Evolutionary conservation across 140 eudicot species (phyloP), one percentile per base, ranked within the genome.

Genomic region (Bidens hawaiensis): DNA sequence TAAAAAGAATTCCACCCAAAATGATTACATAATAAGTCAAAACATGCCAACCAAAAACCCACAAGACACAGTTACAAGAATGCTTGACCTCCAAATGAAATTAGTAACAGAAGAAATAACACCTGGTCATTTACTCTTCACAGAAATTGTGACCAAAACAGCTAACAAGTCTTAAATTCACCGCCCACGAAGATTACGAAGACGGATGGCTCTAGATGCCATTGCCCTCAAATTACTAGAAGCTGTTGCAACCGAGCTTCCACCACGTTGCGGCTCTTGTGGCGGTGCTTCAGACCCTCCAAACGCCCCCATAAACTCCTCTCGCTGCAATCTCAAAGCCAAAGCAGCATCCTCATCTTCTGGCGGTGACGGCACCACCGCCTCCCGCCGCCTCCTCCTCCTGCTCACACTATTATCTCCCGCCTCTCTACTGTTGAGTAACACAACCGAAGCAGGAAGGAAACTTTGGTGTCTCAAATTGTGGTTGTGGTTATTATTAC

Each of bases 311-410:
- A 85, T 78, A 30, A 80, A 88, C 72, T 93, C 99, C 70, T 85
- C 87, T 57, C 94, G 67, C 76, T 93, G 99, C 79, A 93, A 48
- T 47, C 93, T 88, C 78, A 85, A 14, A 47, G 99, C 99, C 79
- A 93, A 75, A 54, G 81, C 81, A 43, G 94, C 89, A 77, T 93
- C 99, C 71, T 80, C 93, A 71, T 80, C 95, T 54, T 87, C 94
- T 70, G 62, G 65, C 1, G 48, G 45, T 55, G 62, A 34, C 23
- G 47, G 56, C 17, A 23, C 51, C 56, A 1, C 21, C 46, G 4
- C 43, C 11, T 16, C 73, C 42, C 70, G 69, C 54, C 82, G 31
- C 63, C 86, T 62, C 52, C 82, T 73, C 73, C 73, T 58, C 60
- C 78, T 60, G 47, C 48, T 54, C 54, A 64, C 65, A 27, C 60